Base-by-base conservation (phyloP, 345 rosid species). In the Eucalyptus polyanthemos region DNA sequence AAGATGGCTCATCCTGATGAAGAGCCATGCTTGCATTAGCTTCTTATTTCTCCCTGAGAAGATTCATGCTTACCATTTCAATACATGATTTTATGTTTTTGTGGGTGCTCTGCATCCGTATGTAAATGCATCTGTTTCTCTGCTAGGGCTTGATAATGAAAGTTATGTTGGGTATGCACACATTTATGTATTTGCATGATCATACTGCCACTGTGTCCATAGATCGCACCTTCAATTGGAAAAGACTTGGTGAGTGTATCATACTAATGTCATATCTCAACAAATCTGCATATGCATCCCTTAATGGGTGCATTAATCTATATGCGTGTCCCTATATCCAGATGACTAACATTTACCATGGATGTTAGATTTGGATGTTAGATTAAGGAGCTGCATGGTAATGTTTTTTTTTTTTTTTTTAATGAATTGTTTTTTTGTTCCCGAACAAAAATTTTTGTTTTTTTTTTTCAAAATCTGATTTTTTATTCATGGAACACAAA, bases 1-100 rank as follows among this genome's bases (percentile, higher is more conserved):
- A 97, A 95, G 93, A 96, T 97, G 99, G 99, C 99, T 88, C 99
- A 96, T 88, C 99, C 98, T 88, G 97, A 96, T 87, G 99, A 65
- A n/a, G 76, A 65, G 19, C 37, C 76, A 65, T 65, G 21, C 76
- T 19, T 87, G 72, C 42, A 29, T n/a, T 5, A 21, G 47, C 50
- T 87, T 14, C 40, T 56, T 29, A 13, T 17, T 60, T 34, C 24
- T 25, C 12, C 42, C n/a, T 15, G 51, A 56, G 25, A 49, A 31
- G 42, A 53, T n/a, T 58, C 22, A 56, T 8, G 53, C 45, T 69
- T 65, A 81, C 54, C 22, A 44, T 29, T 42, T 31, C 58, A 88
- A 88, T 25, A 40, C 50, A 51, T 17, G n/a, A 29, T 13, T 65
- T 65, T 65, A n/a, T n/a, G 31, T 2, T 65, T 29, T 29, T 14